Evolutionary conservation across 164 flowering plant genomes (phyloP), one percentile per base, ranked within the genome.

Genomic region (Euptelea pleiosperma): DNA sequence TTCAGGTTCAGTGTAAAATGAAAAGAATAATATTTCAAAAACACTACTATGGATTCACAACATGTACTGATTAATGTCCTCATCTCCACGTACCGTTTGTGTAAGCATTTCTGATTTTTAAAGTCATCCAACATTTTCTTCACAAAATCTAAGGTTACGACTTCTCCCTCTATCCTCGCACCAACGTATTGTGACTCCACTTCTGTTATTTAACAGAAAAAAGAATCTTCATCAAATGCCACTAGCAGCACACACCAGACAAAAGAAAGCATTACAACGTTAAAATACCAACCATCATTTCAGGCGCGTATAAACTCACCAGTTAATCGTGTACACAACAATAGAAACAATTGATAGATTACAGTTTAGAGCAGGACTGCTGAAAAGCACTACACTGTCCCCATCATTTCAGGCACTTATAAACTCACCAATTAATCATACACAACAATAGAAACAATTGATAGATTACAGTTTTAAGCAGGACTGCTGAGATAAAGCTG

Each of bases 81-180:
- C 19, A 43, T 45, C 12, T 39, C 26, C 15, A 46, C 63, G 61
- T 69, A 94, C 99, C 99, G 47, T 67, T 75, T 88, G 57, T 94
- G 99, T 51, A 94, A 62, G 69, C 70, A 73, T 71, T 91, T 94
- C 70, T 86, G 89, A 54, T 81, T 83, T 75, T 84, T 90, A 80
- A 94, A 94, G 65, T 90, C 97, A 33, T 94, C 99, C 78, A 94
- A 65, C 97, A 94, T 94, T 74, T 79, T 90, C 79, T 83, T 88
- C 47, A 94, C 84, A 79, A 94, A 94, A 52, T 94, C 97, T 63
- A 94, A 62, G 33, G 97, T 88, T 52, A 94, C 78, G 64, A 64
- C 72, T 51, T 90, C 99, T 2, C 93, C 99, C 58, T 91, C 97
- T 60, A 93, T 93, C 63, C 83, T 84, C 63, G 99, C 95, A 64